Percentiles rank a stretch among this genome's conserved stretches.
Conservation (phyloP, 2,329 filamentous ascomycete species). For the Helotiales sp. region DNA sequence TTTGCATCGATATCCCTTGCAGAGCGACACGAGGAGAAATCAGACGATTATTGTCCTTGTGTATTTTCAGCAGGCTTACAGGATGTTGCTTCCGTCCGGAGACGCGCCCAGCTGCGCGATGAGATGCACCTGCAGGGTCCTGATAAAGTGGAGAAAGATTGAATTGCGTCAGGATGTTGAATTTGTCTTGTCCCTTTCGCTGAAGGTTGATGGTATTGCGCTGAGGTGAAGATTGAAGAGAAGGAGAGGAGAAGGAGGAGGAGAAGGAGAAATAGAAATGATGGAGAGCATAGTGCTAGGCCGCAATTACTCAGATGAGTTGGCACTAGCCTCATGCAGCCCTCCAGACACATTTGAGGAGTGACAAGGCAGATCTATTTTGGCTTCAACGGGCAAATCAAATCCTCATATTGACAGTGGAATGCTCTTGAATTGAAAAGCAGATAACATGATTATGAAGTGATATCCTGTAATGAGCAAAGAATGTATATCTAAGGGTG, state of each 20-base stretch:
- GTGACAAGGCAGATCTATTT: too few species aligned
- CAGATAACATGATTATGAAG: neutral
- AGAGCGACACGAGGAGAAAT: neutral
- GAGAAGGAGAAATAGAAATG: neutral
- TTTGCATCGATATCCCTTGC: slow-evolving; percentile 1
- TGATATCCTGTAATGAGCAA: neutral
- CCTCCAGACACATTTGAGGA: neutral
- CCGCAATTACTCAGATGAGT: neutral
- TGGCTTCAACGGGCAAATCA: too few species aligned
- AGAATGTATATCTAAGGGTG: neutral
- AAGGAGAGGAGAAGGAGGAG: neutral
- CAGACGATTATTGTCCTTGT: neutral
- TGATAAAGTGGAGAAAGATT: neutral
- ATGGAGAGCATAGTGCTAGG: neutral
- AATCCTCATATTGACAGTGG: too few species aligned
- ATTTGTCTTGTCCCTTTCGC: neutral
- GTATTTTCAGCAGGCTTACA: neutral
- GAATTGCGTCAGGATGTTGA: neutral
- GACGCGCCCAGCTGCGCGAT: neutral
- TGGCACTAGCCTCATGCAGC: slow-evolving; percentile 1
- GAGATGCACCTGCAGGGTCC: slow-evolving; percentile 1
- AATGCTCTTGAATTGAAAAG: neutral
- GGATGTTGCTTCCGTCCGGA: neutral
- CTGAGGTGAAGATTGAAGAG: neutral
- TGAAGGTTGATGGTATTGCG: neutral